These are phyloP conservation scores for Tylopilus sp. DNA, from an alignment of 768 basidiomycete species.

Conservation along the genomic window DNA sequence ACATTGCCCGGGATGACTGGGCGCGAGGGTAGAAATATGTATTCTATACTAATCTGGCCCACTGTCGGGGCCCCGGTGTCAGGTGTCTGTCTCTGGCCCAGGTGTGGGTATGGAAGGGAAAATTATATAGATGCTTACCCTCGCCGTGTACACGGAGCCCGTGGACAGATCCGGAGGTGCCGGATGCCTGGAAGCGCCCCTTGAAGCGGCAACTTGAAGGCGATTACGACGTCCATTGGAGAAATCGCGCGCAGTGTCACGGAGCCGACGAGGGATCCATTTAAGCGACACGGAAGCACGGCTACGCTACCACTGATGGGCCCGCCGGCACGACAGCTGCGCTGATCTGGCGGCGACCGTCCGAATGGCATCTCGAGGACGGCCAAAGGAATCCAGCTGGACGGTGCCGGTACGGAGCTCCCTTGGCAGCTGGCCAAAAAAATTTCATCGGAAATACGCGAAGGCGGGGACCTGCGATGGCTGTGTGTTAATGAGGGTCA, in stretches of 20 bases:
- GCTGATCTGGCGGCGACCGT: background rate
- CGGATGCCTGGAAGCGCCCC: slow-evolving; percentile 11
- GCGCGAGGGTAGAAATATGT: slow-evolving; percentile 11
- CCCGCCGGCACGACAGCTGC: slow-evolving; percentile 2
- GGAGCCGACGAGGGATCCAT: slow-evolving; percentile 21
- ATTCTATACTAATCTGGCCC: slow-evolving; percentile 30
- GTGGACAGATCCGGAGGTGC: slow-evolving; percentile 12
- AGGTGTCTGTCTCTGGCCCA: slow-evolving; percentile 23
- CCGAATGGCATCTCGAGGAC: slow-evolving; percentile 1
- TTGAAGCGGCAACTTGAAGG: background rate
- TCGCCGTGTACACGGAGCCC: slow-evolving; percentile 13
- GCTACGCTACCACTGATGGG: background rate
- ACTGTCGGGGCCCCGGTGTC: background rate
- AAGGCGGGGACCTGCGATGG: slow-evolving; percentile 38
- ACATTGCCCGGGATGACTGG: slow-evolving; percentile 10
- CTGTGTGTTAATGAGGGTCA: slow-evolving; percentile 36
- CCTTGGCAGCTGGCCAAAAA: slow-evolving; percentile 26
- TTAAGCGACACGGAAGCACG: slow-evolving; percentile 15
- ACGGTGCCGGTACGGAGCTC: no score
- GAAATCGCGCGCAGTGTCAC: background rate
- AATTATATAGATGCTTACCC: slow-evolving; percentile 19
- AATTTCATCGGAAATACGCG: slow-evolving; percentile 37
- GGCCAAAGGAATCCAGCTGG: slow-evolving; percentile 1
- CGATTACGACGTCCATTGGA: slow-evolving; percentile 16
- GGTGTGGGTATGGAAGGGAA: slow-evolving; percentile 21